A percentile compares a stretch with the other conserved stretches of the same genome.
These are phyloP conservation scores for Paramecium bursaria DNA, from an alignment of 73 alveolate species.

Conservation along the genomic window DNA sequence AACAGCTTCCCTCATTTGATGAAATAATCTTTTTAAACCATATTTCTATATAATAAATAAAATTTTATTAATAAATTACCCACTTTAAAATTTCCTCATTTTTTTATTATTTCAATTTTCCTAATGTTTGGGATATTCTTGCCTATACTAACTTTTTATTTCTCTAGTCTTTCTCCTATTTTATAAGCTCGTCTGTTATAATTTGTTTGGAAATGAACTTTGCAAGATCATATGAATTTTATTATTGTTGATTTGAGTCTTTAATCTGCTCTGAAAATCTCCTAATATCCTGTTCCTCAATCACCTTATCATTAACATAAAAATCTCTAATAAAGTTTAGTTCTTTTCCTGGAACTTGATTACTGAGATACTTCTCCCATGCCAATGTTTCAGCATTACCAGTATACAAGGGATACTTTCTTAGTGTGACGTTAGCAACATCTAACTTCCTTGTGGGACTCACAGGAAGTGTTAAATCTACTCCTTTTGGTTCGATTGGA, in stretches of 20 bases:
- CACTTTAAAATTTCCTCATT: conserved; percentile 36
- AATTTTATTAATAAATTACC: not conserved
- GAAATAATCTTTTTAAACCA: conserved; percentile 52
- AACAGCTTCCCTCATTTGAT: conserved; percentile 39
- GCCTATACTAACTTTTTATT: not conserved
- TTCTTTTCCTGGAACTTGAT: conserved; percentile 26
- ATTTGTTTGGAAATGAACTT: conserved; percentile 4
- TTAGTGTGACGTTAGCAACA: conserved; percentile 21
- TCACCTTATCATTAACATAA: not conserved
- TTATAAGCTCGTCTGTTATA: conserved; percentile 29
- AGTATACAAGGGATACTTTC: conserved; percentile 41
- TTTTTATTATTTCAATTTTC: not conserved
- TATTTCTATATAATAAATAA: not conserved
- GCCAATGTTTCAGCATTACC: conserved; percentile 50
- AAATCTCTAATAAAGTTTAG: conserved; percentile 37
- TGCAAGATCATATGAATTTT: conserved; percentile 20
- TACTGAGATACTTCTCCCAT: conserved; percentile 31
- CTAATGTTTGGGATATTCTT: conserved; percentile 14
- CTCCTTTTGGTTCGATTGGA: too few relatives aligned
- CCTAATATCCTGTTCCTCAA: conserved; percentile 8
- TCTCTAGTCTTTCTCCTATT: not conserved
- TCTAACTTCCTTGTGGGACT: conserved; percentile 9
- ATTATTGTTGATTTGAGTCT: too few relatives aligned
- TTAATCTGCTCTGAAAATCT: too few relatives aligned
- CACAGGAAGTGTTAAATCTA: conserved; percentile 32